phyloP scores from a whole-genome alignment of 1,284 basidiomycete species.

The Trichosporon ovoides region DNA sequence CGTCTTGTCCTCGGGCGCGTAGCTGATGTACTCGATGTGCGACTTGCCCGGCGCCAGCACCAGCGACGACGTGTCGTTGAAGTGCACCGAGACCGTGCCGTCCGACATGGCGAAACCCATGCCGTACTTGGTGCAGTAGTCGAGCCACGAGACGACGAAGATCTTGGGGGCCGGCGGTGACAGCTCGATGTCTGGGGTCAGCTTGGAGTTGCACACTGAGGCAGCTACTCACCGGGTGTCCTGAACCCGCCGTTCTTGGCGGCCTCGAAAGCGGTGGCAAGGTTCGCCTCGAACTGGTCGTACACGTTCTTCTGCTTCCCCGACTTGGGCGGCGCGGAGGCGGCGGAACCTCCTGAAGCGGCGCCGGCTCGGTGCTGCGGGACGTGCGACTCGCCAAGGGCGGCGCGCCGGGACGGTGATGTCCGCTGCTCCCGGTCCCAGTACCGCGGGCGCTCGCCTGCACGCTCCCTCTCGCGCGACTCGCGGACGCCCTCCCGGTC shows the following conservation, averaged over 20 bases:
- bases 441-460: neutral
- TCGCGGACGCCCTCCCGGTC: neutral
- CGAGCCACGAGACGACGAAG: constrained; percentile 95
- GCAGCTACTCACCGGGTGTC: constrained; percentile 51
- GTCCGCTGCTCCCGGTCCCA: constrained; percentile 3
- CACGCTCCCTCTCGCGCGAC: constrained; percentile 1
- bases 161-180: constrained; percentile 64
- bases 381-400: constrained; percentile 9
- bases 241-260: constrained; percentile 10
- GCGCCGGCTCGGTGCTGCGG: neutral
- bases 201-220: neutral
- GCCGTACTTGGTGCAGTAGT: constrained; percentile 97
- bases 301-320: constrained; percentile 6
- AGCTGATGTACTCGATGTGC: constrained; percentile 76
- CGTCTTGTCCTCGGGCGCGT: constrained; percentile 26
- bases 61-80: constrained; percentile 87
- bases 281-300: constrained; percentile 54
- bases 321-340: neutral
- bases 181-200: constrained; percentile 27
- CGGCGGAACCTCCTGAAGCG: neutral
- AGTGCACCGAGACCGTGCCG: constrained; percentile 88
- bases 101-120: constrained; percentile 96
- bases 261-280: constrained; percentile 51
- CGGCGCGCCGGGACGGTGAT: constrained; percentile 3
- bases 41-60: constrained; percentile 76